These are phyloP conservation scores for Endotrypanum monterogeii DNA, from an alignment of 208 protist genomes.

Conservation along the genomic window DNA sequence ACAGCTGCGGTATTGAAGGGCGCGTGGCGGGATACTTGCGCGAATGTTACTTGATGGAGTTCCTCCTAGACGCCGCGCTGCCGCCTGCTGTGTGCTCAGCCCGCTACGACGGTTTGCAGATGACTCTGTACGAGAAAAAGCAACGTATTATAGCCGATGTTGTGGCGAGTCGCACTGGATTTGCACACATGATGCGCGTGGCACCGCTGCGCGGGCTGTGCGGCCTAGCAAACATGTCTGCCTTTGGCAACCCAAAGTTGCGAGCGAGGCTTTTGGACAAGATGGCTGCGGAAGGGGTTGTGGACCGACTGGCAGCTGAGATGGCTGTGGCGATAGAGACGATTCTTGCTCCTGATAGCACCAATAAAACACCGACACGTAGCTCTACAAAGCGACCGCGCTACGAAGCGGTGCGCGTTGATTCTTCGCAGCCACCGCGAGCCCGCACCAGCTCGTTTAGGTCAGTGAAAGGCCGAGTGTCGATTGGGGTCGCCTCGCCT, in stretches of 20 bases:
- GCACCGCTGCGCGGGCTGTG: conserved; percentile 62
- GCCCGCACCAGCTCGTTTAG: conserved; percentile 11
- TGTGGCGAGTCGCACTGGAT: conserved; percentile 48
- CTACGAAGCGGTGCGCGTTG: background rate
- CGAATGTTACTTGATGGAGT: conserved; percentile 82
- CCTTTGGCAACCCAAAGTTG: conserved; percentile 61
- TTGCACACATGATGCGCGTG: conserved; percentile 49
- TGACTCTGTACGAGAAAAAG: conserved; percentile 68
- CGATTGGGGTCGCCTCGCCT: background rate
- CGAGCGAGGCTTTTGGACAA: conserved; percentile 71
- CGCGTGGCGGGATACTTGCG: conserved; percentile 46
- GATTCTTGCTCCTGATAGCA: background rate
- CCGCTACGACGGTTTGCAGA: conserved; percentile 77
- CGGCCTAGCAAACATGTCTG: conserved; percentile 65
- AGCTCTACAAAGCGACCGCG: conserved; percentile 18
- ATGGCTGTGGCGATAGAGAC: conserved; percentile 29
- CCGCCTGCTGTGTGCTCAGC: conserved; percentile 87
- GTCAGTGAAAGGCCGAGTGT: background rate
- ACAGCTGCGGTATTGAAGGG: conserved; percentile 46
- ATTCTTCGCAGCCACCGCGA: conserved; percentile 16
- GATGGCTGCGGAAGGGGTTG: conserved; percentile 68
- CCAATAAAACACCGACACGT: background rate
- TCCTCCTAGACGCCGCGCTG: conserved; percentile 85
- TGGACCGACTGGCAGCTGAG: conserved; percentile 57
- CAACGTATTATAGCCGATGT: conserved; percentile 65